Evolutionary conservation across 2,329 filamentous ascomycete genomes (phyloP), one percentile per base, ranked within the genome.

Genomic region (Fusarium miscanthi): DNA sequence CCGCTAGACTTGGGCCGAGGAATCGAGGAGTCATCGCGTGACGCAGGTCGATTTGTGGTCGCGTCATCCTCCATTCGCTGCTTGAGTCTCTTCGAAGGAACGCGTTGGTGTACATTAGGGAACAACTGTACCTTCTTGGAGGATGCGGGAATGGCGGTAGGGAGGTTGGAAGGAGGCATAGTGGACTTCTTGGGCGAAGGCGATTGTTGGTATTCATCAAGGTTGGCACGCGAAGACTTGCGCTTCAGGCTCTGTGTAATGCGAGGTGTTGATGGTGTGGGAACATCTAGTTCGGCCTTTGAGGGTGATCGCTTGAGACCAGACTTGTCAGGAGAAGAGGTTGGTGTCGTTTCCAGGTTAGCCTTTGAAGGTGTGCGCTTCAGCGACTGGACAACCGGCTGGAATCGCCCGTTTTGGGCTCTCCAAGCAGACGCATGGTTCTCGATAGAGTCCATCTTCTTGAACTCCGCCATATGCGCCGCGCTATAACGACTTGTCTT

Each of bases 381-480:
- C 49, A 83, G 72, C 27, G 81, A 77, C 61, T 65, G 59, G 5
- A 77, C 77, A 58, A 83, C 79, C 14, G 89, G 88, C n/a, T 88
- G 87, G 72, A 85, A 81, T 13, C 87, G 86, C 40, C 81, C 86
- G 8, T 86, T 82, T 66, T 88, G 86, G 27, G 87, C 87, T 69
- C 93, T 88, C 84, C 91, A 96, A 21, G 92, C 89, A 16, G 95
- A 97, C 13, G 94, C 87, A 80, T 98, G 95, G 70, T 91, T 91
- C 46, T 90, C 93, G 78, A 98, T 98, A 4, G 95, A 98, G 80
- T 97, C 94, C 95, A 98, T 98, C 86, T 97, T 98, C 83, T 94
- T 94, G 84, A 98, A 98, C 78, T 95, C 89, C 54, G 91, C 90
- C 89, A 93, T 92, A 80, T 98, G 95, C 41, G 89, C 91, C 70